Base-by-base conservation (phyloP, 1,284 basidiomycete genomes). In the Pulveroboletus sp. region DNA sequence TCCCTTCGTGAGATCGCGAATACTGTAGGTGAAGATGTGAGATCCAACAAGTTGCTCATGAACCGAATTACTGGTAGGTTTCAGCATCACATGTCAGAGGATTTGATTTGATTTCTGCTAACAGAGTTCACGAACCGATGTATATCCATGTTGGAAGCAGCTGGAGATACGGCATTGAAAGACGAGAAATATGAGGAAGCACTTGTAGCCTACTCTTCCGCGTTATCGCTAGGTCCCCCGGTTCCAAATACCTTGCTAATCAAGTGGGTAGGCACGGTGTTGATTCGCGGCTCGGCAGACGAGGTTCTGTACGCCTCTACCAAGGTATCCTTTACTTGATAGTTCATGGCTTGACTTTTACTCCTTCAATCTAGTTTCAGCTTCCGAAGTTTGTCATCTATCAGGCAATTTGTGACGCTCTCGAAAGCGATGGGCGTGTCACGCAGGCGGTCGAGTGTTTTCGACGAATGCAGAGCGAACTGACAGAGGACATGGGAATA, bases 231-330 rank as follows among this genome's bases (percentile, higher is more conserved):
- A 29, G 7, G 18, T 17, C 49, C 61, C n/a, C 18, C 43, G 1
- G n/a, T 20, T 4, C 4, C 53, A 9, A n/a, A 22, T 7, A 18
- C 35, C 9, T 2, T 64, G 9, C 4, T 64, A 2, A 20, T 4
- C 6, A 64, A 62, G 24, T 62, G 61, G 61, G 49, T 18, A 3
- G 42, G 15, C 2, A 12, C 8, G 10, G 5, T 20, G 10, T 35
- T 58, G 15, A 24, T 17, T 25, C 28, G 12, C 4, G 33, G 28
- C 9, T 46, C 59, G 18, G 20, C 18, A 26, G 4, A 29, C 5
- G 26, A 55, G 14, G 48, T 22, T 2, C 31, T 55, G 3, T 1
- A 22, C 15, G 12, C 38, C 1, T 7, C 49, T 9, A 4, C 22
- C 11, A 45, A 50, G 18, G 49, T 50, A 44, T 25, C 17, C 9